Evolutionary conservation across 2,329 filamentous ascomycete species (phyloP).

Genomic region (Sporothrix pseudoabietina): DNA sequence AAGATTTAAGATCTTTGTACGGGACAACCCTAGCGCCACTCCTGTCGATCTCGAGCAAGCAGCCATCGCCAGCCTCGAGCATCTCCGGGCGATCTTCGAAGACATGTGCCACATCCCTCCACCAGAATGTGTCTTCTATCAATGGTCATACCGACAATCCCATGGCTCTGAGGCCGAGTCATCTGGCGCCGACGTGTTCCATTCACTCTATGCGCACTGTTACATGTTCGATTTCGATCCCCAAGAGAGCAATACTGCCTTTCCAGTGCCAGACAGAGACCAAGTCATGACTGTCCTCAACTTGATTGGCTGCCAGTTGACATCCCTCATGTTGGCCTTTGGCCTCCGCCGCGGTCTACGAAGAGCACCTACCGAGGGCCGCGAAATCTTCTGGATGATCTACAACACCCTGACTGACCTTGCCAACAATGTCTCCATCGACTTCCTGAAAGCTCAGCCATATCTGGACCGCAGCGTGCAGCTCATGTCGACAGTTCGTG

Average conservation of each 20-base stretch:
- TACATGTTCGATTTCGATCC: conserved; percentile 12
- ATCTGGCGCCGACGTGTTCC: conserved; percentile 23
- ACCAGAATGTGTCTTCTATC: conserved; percentile 15
- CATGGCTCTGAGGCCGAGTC: background rate
- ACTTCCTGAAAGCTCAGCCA: background rate
- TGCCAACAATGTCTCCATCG: background rate
- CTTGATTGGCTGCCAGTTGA: conserved; percentile 14
- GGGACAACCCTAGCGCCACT: background rate
- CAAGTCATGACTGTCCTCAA: conserved; percentile 1
- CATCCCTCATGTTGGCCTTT: conserved; percentile 23
- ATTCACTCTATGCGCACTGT: conserved; percentile 8
- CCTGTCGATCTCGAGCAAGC: background rate
- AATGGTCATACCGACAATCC: conserved; percentile 2
- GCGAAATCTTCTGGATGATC: conserved; percentile 13
- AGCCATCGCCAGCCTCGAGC: background rate
- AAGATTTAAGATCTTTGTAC: background rate
- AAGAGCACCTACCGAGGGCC: background rate
- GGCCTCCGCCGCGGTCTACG: background rate
- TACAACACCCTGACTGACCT: conserved; percentile 1
- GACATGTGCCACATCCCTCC: conserved; percentile 20
- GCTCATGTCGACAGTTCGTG: conserved; percentile 10
- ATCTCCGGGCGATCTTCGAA: background rate
- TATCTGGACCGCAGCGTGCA: conserved; percentile 23
- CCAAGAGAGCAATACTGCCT: background rate
- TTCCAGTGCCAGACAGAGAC: background rate